Conservation (phyloP, 2,329 filamentous ascomycete genomes). For the Cercospora sojina region DNA sequence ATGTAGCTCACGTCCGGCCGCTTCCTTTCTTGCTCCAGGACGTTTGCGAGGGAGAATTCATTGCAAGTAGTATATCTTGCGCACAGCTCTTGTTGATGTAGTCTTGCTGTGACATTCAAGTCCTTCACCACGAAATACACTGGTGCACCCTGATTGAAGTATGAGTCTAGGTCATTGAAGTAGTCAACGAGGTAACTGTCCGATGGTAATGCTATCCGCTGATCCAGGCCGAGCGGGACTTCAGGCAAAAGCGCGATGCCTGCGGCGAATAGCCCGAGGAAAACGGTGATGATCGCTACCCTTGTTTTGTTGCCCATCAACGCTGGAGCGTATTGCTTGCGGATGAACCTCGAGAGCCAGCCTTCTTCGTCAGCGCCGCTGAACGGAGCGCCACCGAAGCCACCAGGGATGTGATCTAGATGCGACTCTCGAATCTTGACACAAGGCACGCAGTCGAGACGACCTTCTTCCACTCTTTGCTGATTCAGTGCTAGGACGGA, state of each 20-base stretch:
- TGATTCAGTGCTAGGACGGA: conserved; percentile 91
- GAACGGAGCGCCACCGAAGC: conserved; percentile 62
- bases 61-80: conserved; percentile 89
- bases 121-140: conserved; percentile 92
- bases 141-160: conserved; percentile 86
- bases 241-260: conserved; percentile 80
- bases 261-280: conserved; percentile 83
- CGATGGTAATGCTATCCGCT: conserved; percentile 88
- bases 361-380: conserved; percentile 78
- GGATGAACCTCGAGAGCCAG: conserved; percentile 79
- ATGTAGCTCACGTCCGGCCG: conserved; percentile 85
- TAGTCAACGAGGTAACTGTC: conserved; percentile 94
- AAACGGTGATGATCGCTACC: conserved; percentile 70
- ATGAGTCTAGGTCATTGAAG: conserved; percentile 93
- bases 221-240: conserved; percentile 84
- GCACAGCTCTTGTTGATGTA: conserved; percentile 81
- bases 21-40: conserved; percentile 92
- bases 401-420: conserved; percentile 63
- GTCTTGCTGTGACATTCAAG: conserved; percentile 72
- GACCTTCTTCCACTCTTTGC: conserved; percentile 78
- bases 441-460: conserved; percentile 91
- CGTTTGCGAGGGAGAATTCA: conserved; percentile 77
- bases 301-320: conserved; percentile 81
- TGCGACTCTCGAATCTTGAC: conserved; percentile 74
- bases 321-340: conserved; percentile 80